Evolutionary conservation across 495 filamentous ascomycete genomes (phyloP), one percentile per base, ranked within the genome.

Genomic region (Tuber microsphaerosporum): DNA sequence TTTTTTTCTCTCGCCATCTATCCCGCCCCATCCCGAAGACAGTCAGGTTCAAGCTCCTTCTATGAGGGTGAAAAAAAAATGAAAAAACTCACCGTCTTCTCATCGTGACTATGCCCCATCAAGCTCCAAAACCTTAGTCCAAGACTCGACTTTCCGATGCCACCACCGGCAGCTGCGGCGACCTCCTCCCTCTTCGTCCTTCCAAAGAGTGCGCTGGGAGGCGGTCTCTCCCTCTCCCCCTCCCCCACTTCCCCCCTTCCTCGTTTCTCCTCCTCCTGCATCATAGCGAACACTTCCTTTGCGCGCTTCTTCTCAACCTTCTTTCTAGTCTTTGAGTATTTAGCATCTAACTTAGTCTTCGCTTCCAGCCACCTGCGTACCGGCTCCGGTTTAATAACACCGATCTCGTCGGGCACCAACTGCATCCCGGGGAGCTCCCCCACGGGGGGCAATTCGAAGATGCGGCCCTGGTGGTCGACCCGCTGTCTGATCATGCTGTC

Each of bases 401-500:
- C 94, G 42, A 98, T 87, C 5, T 89, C 85, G 5, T 88, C 86
- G 0, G 86, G 85, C 4, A 88, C 85, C 39, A 95, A 85, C 31
- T 86, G 84, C 56, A 93, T 88, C 5, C 87, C 91, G 5, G 84
- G 83, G n/a, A 94, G 87, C 3, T 90, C 87, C 6, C 86, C 84
- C 16, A 87, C 85, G 0, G 90, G 88, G 1, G 89, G 87, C 1
- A 98, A 86, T 9, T 88, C 86, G 75, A 88, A 90, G 45, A 94
- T 88, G 39, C 86, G 84, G 17, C 94, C 94, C 81, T 93, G 88
- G 20, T 91, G 88, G 77, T 92, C 90, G 45, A 98, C 90, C 37
- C 91, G 86, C 82, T 98, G 92, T 7, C 94, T 92, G 74, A 98
- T 93, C 92, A 97, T 97, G 83, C 96, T 90, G 70, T 91, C 84